Evolutionary conservation across 306 rosid genomes (phyloP), one percentile per base, ranked within the genome.

Genomic region (Inga oerstediana): DNA sequence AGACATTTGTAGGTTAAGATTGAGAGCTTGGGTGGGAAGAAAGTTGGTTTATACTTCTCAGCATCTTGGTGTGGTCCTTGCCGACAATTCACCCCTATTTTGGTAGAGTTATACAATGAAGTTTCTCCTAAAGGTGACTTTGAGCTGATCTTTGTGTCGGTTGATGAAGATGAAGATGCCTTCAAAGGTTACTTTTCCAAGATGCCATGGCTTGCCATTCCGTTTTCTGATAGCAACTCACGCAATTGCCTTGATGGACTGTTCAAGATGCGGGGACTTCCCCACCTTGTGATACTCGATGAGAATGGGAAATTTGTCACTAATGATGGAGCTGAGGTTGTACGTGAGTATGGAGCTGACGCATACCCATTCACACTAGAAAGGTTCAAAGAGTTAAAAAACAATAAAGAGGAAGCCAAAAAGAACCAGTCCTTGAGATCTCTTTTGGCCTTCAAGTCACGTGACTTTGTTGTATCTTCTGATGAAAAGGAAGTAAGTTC

Each of bases 121-220:
- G 35, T 91, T 44, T 74, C 86, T 30, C 11, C 85, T 0, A 91
- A 87, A 19, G 92, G 90, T 79, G 94, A 91, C 30, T 89, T 89
- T 74, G 97, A 93, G 87, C 52, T 90, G 4, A 20, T 93, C 43
- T 93, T 91, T 67, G 34, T 89, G 58, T 66, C 97, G 0, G 88
- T 87, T 41, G 98, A 93, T 68, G 71, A 74, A 67, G 90, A 91
- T 52, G 97, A 93, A 1, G 88, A 87, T 32, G 77, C 91, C 5
- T 93, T 91, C 84, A 86, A 81, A 9, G 73, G 39, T 3, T 93
- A 93, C 81, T 91, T 93, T 75, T 85, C 97, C 84, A 84, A 89
- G 86, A 93, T 93, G 97, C 94, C 97, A 37, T 91, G 98, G 98
- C 89, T 93, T 76, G 88, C 97, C 10, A 77, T 93, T 73, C 94